Evolutionary conservation across 1,284 basidiomycete species (phyloP).

Genomic region (Amanita bisporigera): DNA sequence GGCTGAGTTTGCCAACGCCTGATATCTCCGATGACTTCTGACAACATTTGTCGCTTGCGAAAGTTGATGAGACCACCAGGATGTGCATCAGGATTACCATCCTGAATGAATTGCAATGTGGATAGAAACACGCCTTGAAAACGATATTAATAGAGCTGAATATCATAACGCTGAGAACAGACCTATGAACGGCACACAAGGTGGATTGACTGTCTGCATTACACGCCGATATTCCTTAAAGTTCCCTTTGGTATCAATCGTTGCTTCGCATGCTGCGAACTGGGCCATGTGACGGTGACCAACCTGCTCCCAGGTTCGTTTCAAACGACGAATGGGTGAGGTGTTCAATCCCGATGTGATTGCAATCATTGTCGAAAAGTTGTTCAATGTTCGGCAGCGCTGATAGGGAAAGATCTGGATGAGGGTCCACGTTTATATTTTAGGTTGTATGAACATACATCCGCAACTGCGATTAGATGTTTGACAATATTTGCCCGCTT

Average conservation of each 20-base stretch:
- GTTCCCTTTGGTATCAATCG: conserved; percentile 90
- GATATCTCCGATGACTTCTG: conserved; percentile 96
- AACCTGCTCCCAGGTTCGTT: conserved; percentile 95
- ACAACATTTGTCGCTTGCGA: conserved; percentile 91
- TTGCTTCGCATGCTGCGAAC: conserved; percentile 76
- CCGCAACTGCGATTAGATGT: conserved; percentile 93
- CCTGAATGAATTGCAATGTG: conserved; percentile 96
- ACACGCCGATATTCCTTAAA: conserved; percentile 91
- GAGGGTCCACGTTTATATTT: background rate
- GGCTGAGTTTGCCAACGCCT: conserved; percentile 93
- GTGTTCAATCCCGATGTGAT: conserved; percentile 96
- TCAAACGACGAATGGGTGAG: conserved; percentile 90
- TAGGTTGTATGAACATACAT: conserved; percentile 61
- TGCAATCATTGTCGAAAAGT: conserved; percentile 96
- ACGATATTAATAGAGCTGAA: conserved; percentile 4
- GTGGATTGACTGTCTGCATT: conserved; percentile 86
- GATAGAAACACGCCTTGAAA: conserved; percentile 90
- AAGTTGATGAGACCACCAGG: conserved; percentile 92
- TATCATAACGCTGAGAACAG: conserved; percentile 29
- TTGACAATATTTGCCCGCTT: conserved; percentile 85
- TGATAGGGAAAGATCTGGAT: conserved; percentile 42
- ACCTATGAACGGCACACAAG: conserved; percentile 99
- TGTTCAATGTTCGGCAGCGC: conserved; percentile 90
- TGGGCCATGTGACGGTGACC: conserved; percentile 72
- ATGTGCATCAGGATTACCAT: conserved; percentile 93